A percentile compares a stretch with the other conserved stretches of the same genome.
phyloP scores from a whole-genome alignment of 352 stramenopile genomes.

The Hyaloperonospora brassicae region DNA sequence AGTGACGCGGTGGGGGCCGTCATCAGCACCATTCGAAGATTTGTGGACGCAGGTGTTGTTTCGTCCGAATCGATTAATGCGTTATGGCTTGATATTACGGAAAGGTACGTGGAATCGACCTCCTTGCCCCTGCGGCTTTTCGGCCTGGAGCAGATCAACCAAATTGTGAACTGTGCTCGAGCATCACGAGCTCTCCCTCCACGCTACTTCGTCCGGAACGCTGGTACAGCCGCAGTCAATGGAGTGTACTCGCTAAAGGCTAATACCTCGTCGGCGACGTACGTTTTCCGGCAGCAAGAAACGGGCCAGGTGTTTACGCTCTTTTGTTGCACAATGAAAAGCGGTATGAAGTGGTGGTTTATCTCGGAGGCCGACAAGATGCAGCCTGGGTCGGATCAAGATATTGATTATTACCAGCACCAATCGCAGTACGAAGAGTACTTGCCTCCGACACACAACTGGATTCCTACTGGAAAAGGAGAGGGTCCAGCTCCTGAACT shows the following conservation, averaged over 20 bases:
- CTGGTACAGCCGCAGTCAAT: constrained; percentile 89
- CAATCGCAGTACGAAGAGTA: constrained; percentile 92
- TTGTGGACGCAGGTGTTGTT: constrained; percentile 61
- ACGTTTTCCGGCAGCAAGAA: constrained; percentile 63
- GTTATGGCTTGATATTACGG: constrained; percentile 77
- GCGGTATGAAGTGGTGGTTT: constrained; percentile 98
- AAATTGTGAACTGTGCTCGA: constrained; percentile 86
- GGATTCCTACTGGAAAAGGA: constrained; percentile 78
- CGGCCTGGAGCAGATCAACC: constrained; percentile 90
- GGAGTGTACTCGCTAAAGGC: constrained; percentile 87
- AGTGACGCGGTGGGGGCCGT: constrained; percentile 76
- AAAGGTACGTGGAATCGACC: constrained; percentile 84
- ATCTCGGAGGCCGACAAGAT: constrained; percentile 95
- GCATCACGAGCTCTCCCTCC: constrained; percentile 79
- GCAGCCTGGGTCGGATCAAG: constrained; percentile 95
- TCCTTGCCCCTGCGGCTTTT: constrained; percentile 91
- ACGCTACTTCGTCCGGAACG: constrained; percentile 83
- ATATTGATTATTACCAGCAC: constrained; percentile 99
- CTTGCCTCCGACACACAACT: constrained; percentile 85
- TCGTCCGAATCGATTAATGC: constrained; percentile 50
- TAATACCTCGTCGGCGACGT: constrained; percentile 54
- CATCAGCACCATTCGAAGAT: constrained; percentile 65
- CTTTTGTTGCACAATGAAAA: constrained; percentile 97
- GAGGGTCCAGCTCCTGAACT: constrained; percentile 62
- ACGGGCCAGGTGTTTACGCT: constrained; percentile 86